Evolutionary conservation across 805 yeast species (phyloP), one percentile per base, ranked within the genome.

Genomic region (Cyberlindnera americana): DNA sequence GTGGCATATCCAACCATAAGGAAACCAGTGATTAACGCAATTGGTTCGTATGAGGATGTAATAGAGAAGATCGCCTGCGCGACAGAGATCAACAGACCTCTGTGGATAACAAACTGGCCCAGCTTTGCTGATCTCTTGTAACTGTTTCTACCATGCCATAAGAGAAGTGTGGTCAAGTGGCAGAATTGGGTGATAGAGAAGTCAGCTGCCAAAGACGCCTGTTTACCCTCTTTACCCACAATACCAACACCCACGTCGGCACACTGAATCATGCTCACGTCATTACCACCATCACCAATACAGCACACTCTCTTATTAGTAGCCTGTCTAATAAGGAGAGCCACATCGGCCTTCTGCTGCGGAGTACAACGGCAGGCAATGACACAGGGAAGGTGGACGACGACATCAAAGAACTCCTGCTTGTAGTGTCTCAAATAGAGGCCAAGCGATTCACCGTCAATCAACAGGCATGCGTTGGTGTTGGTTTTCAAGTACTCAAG

Each of bases 181-280:
- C 91, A 86, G 60, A 93, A 93, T 64, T 90, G 96, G 23, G 88
- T 82, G 36, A 93, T 80, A 14, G 96, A 87, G 64, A 91, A 93
- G 62, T 93, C 99, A 1, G 99, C 98, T 5, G 98, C 96, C 37
- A 93, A 68, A 1, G 96, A 88, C 0, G 99, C 99, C 61, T 93
- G 99, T 47, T 83, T 83, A 25, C 99, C 99, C 61, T 93, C 99
- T 61, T 93, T 93, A 26, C 99, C 99, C 16, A 93, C 99, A 50
- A 93, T 93, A 41, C 99, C 99, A 21, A 93, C 95, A 44, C 99
- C 99, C 9, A 93, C 96, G 66, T 95, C 96, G 1, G 99, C 99
- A 50, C 95, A 83, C 64, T 93, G 99, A 50, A 93, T 93, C 99
- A 93, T 93, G 53, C 95, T 85, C 24, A 93, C 99, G 64, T 93